Base-by-base conservation (phyloP, 192 early-diverging fungal genomes). In the Umbelopsis isabellina region DNA sequence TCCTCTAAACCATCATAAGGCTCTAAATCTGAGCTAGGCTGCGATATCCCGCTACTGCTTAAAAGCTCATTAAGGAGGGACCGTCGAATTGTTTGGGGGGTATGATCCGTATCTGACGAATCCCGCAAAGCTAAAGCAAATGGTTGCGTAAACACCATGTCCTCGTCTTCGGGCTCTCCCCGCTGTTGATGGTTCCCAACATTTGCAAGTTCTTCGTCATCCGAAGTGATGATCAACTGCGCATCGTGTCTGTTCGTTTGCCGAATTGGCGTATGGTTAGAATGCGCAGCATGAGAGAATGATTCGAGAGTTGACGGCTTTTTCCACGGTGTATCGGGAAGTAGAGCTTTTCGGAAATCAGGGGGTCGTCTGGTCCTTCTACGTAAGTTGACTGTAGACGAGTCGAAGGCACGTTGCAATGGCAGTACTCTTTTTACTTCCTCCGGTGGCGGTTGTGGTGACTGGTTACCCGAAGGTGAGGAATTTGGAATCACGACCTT, bases 31-130 rank as follows among this genome's bases (percentile, higher is more conserved):
- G 46, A 50, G 33, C 66, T 51, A 46, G 46, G 46, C 0, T 51
- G 30, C 13, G 46, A 67, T 11, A 68, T 46, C 5, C 58, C 49
- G 48, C 66, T 69, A 48, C 66, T 68, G 0, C 48, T 58, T 33
- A 74, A 30, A 13, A 74, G 41, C 20, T 68, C 72, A 50, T 41
- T 69, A 2, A 64, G 25, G 30, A 74, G 35, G 9, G 67, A 69
- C 1, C 72, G 67, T 51, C 58, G 67, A 20, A 47, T 41, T 3
- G 72, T 55, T 49, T 65, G 53, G 1, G 55, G 41, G 41, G 21
- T 45, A 49, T 10, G 33, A 46, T 72, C 45, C 27, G 22, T 21
- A 23, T 67, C 67, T 23, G 46, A 45, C 13, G 35, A 10, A 41
- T 49, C 49, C 3, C 48, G 47, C 18, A 41, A 25, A 30, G 49